Evolutionary conservation across 1,139 yeast genomes (phyloP), one percentile per base, ranked within the genome.

Genomic region (Candida sojae): DNA sequence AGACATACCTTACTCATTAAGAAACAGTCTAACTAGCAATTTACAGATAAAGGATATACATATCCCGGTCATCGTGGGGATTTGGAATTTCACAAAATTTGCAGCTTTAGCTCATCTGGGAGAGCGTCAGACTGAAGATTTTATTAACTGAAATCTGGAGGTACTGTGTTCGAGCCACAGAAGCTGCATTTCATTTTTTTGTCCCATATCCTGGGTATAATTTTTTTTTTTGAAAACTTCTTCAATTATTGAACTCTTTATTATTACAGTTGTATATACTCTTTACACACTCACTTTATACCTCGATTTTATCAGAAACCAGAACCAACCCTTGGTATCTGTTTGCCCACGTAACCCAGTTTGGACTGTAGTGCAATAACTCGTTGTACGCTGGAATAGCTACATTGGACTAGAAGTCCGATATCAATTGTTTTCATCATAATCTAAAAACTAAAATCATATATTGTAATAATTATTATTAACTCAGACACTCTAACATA

Each of bases 391-490:
- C 91, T 0, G 95, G 92, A 3, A 88, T 67, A 17, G 45, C 41
- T 58, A 80, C 78, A 54, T 88, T 95, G 9, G 87, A 85, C 95
- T 95, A 88, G 58, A 70, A 80, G 61, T 96, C 21, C 21, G 21
- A 2, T 17, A 17, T 17, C 2, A 17, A 17, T 17, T 17, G 21
- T 17, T 2, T 2, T 26, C 29, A 26, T 34, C 13, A 17, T 35
- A 21, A 5, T 21, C 13, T 35, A 13, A 35, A n/a, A 34, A 37
- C 30, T 38, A 25, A n/a, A 36, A 10, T 6, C 17, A 23, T 11
- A 36, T 36, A 36, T 36, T 12, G 8, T 12, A 11, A 36, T 36
- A 23, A 36, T 36, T 23, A 36, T 36, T 23, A 36, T 21, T 11
- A 36, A 36, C 38, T 35, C 38, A 36, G 6, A 10, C 23, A 36